phyloP scores from a whole-genome alignment of 2,329 filamentous ascomycete species.

The Conoideocrella luteorostrata region DNA sequence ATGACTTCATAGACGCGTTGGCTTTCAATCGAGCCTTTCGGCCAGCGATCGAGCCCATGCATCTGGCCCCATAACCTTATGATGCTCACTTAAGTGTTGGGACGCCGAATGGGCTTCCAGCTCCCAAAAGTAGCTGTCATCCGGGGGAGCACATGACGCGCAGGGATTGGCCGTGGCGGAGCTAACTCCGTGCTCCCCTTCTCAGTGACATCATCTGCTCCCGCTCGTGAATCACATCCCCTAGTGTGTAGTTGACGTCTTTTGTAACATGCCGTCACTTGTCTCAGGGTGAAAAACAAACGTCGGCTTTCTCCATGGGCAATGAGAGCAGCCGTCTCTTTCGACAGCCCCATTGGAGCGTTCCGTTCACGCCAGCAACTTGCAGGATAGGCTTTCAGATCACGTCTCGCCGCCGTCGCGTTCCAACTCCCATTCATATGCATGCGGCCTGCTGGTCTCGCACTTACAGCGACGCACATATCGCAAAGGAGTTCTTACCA shows the following conservation, averaged over 20 bases:
- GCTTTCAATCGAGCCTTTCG: background rate
- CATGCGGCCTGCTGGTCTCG: background rate
- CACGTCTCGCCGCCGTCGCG: background rate
- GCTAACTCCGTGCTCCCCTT: too few relatives aligned
- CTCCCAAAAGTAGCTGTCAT: too few relatives aligned
- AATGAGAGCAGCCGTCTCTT: too few relatives aligned
- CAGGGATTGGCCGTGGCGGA: background rate
- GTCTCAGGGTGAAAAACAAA: too few relatives aligned
- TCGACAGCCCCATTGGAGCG: too few relatives aligned
- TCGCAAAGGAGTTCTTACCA: background rate
- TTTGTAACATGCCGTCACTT: background rate
- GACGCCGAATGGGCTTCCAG: too few relatives aligned
- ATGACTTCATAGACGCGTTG: slow-evolving; percentile 3
- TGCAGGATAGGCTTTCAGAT: background rate
- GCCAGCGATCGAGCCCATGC: background rate
- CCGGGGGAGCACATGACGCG: slow-evolving; percentile 1
- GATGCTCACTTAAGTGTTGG: too few relatives aligned
- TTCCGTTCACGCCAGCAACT: too few relatives aligned
- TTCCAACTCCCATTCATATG: background rate
- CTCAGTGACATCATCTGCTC: slow-evolving; percentile 4
- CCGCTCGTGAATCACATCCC: too few relatives aligned
- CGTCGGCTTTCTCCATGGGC: too few relatives aligned
- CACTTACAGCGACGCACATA: background rate
- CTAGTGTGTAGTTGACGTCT: slow-evolving; percentile 3
- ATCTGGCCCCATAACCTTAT: too few relatives aligned